These are phyloP conservation scores for Diaporthe vexans DNA, from an alignment of 2,329 filamentous ascomycete species.

Conservation along the genomic window DNA sequence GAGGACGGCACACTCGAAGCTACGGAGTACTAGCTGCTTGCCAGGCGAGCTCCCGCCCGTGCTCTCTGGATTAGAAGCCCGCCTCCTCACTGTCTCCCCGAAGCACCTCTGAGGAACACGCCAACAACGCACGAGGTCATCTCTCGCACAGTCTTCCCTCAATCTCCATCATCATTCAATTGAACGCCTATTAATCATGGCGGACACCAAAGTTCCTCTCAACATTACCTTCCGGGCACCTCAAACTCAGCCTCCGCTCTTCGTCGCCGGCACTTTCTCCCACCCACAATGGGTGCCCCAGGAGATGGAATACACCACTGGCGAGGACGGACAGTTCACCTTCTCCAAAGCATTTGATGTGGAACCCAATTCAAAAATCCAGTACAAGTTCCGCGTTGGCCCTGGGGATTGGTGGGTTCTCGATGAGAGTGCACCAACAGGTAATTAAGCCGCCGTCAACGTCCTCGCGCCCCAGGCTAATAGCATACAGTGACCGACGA, in stretches of 20 bases:
- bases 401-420: slow-evolving; percentile 78
- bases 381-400: slow-evolving; percentile 82
- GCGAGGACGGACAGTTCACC: slow-evolving; percentile 66
- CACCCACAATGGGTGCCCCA: slow-evolving; percentile 75
- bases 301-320: slow-evolving; percentile 72
- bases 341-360: slow-evolving; percentile 71
- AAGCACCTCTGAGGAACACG: neutral
- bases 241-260: slow-evolving; percentile 76
- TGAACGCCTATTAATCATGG: slow-evolving; percentile 48
- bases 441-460: slow-evolving; percentile 56
- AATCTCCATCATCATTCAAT: neutral
- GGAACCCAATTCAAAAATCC: slow-evolving; percentile 70
- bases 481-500: slow-evolving; percentile 55
- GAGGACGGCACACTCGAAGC: slow-evolving; percentile 16
- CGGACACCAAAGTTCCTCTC: slow-evolving; percentile 57
- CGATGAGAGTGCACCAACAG: slow-evolving; percentile 71
- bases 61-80: slow-evolving; percentile 7
- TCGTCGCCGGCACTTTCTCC: slow-evolving; percentile 78
- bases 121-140: neutral
- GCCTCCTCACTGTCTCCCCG: neutral
- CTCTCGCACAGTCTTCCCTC: neutral
- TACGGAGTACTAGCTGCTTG: neutral
- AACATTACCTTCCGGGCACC: slow-evolving; percentile 73
- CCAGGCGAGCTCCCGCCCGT: neutral
- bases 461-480: slow-evolving; percentile 21